A percentile compares a stretch with the other conserved stretches of the same genome.
Conservation (phyloP, 768 basidiomycete genomes). For the Scleroderma citrinum region DNA sequence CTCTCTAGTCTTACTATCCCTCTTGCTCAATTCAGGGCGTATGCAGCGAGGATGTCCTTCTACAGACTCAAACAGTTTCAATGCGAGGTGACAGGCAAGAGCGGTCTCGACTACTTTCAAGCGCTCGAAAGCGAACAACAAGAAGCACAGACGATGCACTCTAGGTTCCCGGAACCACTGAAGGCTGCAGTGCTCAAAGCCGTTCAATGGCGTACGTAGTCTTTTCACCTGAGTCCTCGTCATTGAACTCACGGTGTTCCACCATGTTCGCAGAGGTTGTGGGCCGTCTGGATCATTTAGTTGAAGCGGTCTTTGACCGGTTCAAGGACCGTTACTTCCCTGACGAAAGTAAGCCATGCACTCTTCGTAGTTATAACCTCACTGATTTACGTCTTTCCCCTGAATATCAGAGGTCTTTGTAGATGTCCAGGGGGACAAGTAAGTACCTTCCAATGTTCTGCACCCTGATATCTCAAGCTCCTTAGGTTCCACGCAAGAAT, state of each 20-base stretch:
- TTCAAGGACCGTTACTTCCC: constrained; percentile 95
- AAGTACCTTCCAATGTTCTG: constrained; percentile 18
- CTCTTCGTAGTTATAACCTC: constrained; percentile 3
- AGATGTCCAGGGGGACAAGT: constrained; percentile 86
- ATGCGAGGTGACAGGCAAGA: constrained; percentile 95
- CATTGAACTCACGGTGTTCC: constrained; percentile 7
- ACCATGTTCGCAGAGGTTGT: constrained; percentile 70
- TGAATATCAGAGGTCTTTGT: constrained; percentile 70
- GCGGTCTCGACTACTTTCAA: constrained; percentile 89
- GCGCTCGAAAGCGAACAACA: constrained; percentile 87
- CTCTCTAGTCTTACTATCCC: constrained; percentile 12
- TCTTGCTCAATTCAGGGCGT: constrained; percentile 44
- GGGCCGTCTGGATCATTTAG: constrained; percentile 90
- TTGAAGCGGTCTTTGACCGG: constrained; percentile 91
- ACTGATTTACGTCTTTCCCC: constrained; percentile 13
- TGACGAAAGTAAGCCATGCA: constrained; percentile 69
- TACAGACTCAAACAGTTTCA: constrained; percentile 93
- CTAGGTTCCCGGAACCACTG: constrained; percentile 86
- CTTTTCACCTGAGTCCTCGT: constrained; percentile 13
- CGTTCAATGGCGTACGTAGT: constrained; percentile 92
- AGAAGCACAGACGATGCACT: constrained; percentile 85
- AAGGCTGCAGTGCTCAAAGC: constrained; percentile 87
- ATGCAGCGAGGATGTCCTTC: constrained; percentile 90
- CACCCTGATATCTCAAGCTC: constrained; percentile 12
- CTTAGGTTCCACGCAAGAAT: constrained; percentile 77